phyloP scores from a whole-genome alignment of 2,329 filamentous ascomycete species.

The Cryphonectria parasitica region DNA sequence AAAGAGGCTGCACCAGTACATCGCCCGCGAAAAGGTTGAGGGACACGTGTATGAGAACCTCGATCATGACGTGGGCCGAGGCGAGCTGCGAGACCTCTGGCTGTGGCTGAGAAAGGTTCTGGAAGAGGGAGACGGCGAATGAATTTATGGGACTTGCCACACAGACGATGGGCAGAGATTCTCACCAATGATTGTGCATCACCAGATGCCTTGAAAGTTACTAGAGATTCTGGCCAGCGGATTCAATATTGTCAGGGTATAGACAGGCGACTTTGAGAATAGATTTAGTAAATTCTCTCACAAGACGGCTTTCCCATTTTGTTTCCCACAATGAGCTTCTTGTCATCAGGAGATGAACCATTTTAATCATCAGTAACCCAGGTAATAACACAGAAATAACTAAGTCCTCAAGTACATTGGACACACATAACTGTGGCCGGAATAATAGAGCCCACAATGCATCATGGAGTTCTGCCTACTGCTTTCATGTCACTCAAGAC shows the following conservation, averaged over 20 bases:
- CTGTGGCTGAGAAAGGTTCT: constrained; percentile 24
- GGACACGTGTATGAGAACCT: constrained; percentile 22
- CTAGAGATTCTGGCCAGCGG: not conserved
- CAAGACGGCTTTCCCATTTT: not conserved
- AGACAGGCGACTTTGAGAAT: not conserved
- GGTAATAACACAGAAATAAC: not conserved
- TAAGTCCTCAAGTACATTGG: not conserved
- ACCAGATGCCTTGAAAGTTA: not conserved
- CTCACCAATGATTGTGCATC: too few relatives aligned
- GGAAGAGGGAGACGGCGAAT: constrained; percentile 7
- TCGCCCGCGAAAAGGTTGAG: constrained; percentile 11
- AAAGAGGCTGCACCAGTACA: constrained; percentile 20
- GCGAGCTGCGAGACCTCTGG: constrained; percentile 22
- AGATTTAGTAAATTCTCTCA: not conserved
- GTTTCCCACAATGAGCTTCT: not conserved
- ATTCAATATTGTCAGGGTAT: not conserved
- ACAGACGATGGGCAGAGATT: not conserved
- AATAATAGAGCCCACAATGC: not conserved
- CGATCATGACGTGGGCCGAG: constrained; percentile 18
- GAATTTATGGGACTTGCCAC: not conserved
- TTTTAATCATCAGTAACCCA: too few relatives aligned
- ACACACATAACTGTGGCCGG: not conserved
- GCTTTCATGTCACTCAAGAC: not conserved
- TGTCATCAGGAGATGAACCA: not conserved
- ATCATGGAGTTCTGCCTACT: not conserved